phyloP scores from a whole-genome alignment of 2,329 filamentous ascomycete species.

The Pyrenochaeta sp. region DNA sequence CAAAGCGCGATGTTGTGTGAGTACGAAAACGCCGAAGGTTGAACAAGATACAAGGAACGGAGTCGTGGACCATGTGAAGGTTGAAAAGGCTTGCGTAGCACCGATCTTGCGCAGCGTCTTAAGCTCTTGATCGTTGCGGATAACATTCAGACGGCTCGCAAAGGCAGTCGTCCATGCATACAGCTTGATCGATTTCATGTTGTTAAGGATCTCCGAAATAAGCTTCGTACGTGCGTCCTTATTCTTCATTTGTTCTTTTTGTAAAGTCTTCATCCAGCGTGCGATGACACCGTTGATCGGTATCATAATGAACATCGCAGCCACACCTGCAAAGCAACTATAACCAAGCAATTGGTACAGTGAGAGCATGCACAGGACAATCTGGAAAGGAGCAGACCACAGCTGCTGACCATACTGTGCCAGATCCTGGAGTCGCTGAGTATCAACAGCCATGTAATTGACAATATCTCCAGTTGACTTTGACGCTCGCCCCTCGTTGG shows the following conservation, averaged over 20 bases:
- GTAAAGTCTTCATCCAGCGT: conserved; percentile 89
- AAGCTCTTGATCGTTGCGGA: conserved; percentile 93
- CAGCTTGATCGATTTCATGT: conserved; percentile 99
- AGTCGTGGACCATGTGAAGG: conserved; percentile 97
- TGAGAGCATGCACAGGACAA: conserved; percentile 92
- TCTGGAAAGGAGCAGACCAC: conserved; percentile 98
- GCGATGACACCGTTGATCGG: conserved; percentile 94
- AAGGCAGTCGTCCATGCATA: conserved; percentile 98
- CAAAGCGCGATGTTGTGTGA: conserved; percentile 80
- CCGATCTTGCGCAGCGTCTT: conserved; percentile 97
- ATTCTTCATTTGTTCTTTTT: conserved; percentile 98
- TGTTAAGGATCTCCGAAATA: conserved; percentile 97
- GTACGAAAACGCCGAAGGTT: conserved; percentile 93
- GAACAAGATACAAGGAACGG: conserved; percentile 97
- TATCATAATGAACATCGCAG: conserved; percentile 96
- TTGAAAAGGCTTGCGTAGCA: conserved; percentile 90
- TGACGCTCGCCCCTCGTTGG: conserved; percentile 86
- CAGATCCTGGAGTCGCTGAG: conserved; percentile 91
- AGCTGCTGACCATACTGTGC: conserved; percentile 95
- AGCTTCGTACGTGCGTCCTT: conserved; percentile 92
- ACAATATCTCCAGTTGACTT: conserved; percentile 98
- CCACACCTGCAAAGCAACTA: conserved; percentile 95
- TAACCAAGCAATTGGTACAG: conserved; percentile 93
- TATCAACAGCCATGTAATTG: conserved; percentile 99
- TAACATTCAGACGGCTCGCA: conserved; percentile 95